phyloP scores from a whole-genome alignment of 176 grass and related monocot genomes.

The Lolium rigidum region DNA sequence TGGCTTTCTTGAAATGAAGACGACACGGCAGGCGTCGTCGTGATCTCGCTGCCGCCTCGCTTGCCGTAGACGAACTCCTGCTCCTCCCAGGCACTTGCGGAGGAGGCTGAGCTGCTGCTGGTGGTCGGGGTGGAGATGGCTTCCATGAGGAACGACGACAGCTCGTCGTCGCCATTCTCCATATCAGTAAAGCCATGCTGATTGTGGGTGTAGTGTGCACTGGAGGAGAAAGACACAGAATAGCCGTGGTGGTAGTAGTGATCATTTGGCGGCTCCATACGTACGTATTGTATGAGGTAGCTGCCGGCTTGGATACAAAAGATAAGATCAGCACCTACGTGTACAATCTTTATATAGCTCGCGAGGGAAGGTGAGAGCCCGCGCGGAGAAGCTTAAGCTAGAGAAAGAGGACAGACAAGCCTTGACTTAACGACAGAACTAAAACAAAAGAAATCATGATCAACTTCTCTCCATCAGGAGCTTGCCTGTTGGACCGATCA shows the following conservation, averaged over 20 bases:
- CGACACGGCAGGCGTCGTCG: neutral
- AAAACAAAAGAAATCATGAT: neutral
- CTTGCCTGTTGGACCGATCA: neutral
- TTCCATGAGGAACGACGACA: slow-evolving; percentile 1
- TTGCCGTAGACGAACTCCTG: neutral
- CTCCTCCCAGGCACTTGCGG: neutral
- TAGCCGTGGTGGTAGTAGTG: neutral
- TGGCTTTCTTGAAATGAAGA: neutral
- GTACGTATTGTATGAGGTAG: no score
- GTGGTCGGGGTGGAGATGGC: neutral
- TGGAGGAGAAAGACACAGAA: neutral
- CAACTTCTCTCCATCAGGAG: neutral
- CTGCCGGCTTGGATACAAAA: neutral
- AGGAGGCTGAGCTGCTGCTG: neutral
- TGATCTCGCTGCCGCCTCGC: neutral
- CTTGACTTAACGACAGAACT: neutral
- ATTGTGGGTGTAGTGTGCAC: neutral
- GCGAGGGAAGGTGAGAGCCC: no score
- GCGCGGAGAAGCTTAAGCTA: neutral
- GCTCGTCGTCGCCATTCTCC: neutral
- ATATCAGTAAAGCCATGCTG: neutral
- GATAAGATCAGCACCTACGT: neutral
- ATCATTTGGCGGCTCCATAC: slow-evolving; percentile 7
- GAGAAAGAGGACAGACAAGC: slow-evolving; percentile 4
- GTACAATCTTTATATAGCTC: neutral